Base-by-base conservation (phyloP, 495 filamentous ascomycete species). In the Darksidea phi region DNA sequence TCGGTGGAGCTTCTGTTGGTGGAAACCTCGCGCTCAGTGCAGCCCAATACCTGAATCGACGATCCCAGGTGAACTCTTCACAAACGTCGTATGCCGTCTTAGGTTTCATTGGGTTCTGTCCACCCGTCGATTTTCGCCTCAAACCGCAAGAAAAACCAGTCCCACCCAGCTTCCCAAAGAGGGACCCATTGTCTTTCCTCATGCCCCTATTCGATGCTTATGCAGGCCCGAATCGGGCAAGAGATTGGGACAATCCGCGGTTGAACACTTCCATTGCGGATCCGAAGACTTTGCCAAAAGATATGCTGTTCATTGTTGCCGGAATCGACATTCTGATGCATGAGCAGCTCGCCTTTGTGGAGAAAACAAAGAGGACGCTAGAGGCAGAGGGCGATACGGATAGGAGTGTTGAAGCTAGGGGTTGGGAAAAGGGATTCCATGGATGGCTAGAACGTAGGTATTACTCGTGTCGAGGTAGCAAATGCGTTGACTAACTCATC, bases 401-500 rank as follows among this genome's bases (percentile, higher is more conserved):
- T 20, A 59, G 66, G 34, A 61, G 65, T 36, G 57, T 71, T 23
- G 67, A 72, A 36, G 49, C 21, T 0, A 41, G 53, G 49, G 49
- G 68, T 41, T 66, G 61, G 26, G 73, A 74, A 17, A 66, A 64
- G 37, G 64, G 62, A 28, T 73, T 73, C 49, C 73, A 76, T 67
- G 74, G 74, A 11, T 75, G 72, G 67, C 45, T 75, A 4, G 69
- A 72, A 53, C 54, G 72, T 73, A 48, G 50, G 62, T 74, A 42
- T 48, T 49, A 18, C 36, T n/a, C 47, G 1, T 2, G 41, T 20
- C 8, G 17, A 10, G 10, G 21, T 13, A 37, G n/a, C 4, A 11
- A 36, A 17, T 24, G 49, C 12, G 15, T 34, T 34, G 13, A 21
- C 54, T 58, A 38, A 58, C 28, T 18, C 21, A 11, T 23, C 20